Evolutionary conservation across 83 land plant species (phyloP).

Genomic region (Picea abies): DNA sequence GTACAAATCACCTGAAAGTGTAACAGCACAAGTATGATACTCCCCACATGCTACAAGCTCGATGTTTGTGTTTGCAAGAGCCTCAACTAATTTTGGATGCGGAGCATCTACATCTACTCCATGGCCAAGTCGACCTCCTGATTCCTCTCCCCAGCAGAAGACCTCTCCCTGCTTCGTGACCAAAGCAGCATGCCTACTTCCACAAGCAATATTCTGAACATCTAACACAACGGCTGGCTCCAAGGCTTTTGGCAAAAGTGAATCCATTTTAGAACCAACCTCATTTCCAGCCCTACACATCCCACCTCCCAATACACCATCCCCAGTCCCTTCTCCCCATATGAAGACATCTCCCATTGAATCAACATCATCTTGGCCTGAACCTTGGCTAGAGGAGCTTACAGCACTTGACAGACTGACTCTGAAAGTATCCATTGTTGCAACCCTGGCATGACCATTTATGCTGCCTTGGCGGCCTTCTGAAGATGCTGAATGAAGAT

Average conservation of each 20-base stretch:
- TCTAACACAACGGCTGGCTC: slow-evolving; percentile 81
- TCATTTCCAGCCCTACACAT: slow-evolving; percentile 39
- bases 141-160: slow-evolving; percentile 86
- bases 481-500: slow-evolving; percentile 57
- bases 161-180: slow-evolving; percentile 90
- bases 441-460: slow-evolving; percentile 41
- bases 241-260: slow-evolving; percentile 66
- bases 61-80: slow-evolving; percentile 50
- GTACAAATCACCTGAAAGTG: slow-evolving; percentile 76
- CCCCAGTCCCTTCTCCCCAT: slow-evolving; percentile 91
- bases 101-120: slow-evolving; percentile 83
- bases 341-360: slow-evolving; percentile 80
- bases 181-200: slow-evolving; percentile 71
- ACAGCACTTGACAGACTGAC: slow-evolving; percentile 84
- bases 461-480: slow-evolving; percentile 44
- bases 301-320: slow-evolving; percentile 78
- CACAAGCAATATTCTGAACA: slow-evolving; percentile 84
- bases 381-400: slow-evolving; percentile 89
- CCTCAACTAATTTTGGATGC: slow-evolving; percentile 76
- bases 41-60: slow-evolving; percentile 86
- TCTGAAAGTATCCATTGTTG: slow-evolving; percentile 53
- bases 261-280: slow-evolving; percentile 56
- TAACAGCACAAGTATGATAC: slow-evolving; percentile 76
- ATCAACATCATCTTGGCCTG: slow-evolving; percentile 80
- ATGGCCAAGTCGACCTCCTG: slow-evolving; percentile 89